These are phyloP conservation scores for Lentinula detonsa DNA, from an alignment of 768 basidiomycete species.

Conservation along the genomic window DNA sequence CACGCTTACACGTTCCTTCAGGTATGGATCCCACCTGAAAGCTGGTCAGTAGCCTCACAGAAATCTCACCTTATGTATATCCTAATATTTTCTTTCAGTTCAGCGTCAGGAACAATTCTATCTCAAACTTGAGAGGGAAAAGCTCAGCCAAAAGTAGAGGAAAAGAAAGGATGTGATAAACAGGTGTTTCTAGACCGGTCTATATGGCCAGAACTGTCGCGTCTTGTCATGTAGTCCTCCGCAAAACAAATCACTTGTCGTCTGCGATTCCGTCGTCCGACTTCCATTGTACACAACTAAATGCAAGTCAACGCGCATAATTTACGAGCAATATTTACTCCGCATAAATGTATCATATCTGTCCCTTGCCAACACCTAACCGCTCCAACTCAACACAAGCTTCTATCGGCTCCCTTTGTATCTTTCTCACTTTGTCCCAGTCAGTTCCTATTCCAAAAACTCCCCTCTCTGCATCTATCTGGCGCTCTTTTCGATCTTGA, in stretches of 20 bases:
- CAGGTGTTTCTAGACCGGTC: constrained; percentile 1
- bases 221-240: background rate
- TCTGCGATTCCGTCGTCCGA: background rate
- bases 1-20: constrained; percentile 27
- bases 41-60: constrained; percentile 43
- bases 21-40: constrained; percentile 83
- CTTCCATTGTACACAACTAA: background rate
- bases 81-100: constrained; percentile 36
- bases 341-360: background rate
- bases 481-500: constrained; percentile 58
- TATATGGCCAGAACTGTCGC: constrained; percentile 1
- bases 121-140: constrained; percentile 72
- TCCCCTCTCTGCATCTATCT: constrained; percentile 73
- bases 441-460: constrained; percentile 91
- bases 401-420: constrained; percentile 63
- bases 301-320: background rate
- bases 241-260: background rate
- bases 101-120: constrained; percentile 83
- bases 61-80: background rate
- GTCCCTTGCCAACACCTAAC: constrained; percentile 19
- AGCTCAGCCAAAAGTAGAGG: constrained; percentile 21
- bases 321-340: background rate
- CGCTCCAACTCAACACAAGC: constrained; percentile 75
- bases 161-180: background rate
- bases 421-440: constrained; percentile 78